These are phyloP conservation scores for Aspergillus haitiensis DNA, from an alignment of 495 filamentous ascomycete species.

Conservation along the genomic window DNA sequence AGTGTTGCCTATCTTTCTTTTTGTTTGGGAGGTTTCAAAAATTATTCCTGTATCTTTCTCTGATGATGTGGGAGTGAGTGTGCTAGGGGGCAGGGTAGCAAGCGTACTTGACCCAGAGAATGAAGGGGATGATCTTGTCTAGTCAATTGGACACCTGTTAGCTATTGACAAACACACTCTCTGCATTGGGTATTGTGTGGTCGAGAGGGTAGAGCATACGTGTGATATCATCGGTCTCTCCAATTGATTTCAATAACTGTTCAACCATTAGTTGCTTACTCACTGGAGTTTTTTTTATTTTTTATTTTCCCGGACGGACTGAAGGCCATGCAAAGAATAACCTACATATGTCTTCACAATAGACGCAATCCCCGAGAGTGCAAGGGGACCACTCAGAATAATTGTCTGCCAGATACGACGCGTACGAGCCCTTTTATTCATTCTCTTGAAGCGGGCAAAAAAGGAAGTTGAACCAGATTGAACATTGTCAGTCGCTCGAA, in stretches of 20 bases:
- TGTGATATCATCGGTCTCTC: conserved; percentile 20
- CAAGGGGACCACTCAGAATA: conserved; percentile 17
- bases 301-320: not conserved
- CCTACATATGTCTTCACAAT: conserved; percentile 26
- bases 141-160: not conserved
- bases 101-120: conserved; percentile 26
- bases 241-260: conserved; percentile 20
- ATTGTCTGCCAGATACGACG: conserved; percentile 23
- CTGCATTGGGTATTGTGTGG: not conserved
- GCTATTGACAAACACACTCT: not conserved
- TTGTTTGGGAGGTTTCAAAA: too few species aligned
- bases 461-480: conserved; percentile 1
- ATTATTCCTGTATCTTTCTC: too few species aligned
- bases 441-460: conserved; percentile 14
- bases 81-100: not conserved
- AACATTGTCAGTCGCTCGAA: conserved; percentile 4
- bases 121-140: conserved; percentile 24
- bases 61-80: too few species aligned
- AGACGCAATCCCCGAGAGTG: conserved; percentile 23
- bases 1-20: too few species aligned
- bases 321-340: not conserved
- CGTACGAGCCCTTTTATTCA: conserved; percentile 13
- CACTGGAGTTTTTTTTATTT: too few species aligned
- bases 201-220: conserved; percentile 11
- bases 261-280: too few species aligned